A percentile compares a stretch with the other conserved stretches of the same genome.
These are phyloP conservation scores for Populus hybrid DNA, from an alignment of 441 rosid species.

Conservation along the genomic window DNA sequence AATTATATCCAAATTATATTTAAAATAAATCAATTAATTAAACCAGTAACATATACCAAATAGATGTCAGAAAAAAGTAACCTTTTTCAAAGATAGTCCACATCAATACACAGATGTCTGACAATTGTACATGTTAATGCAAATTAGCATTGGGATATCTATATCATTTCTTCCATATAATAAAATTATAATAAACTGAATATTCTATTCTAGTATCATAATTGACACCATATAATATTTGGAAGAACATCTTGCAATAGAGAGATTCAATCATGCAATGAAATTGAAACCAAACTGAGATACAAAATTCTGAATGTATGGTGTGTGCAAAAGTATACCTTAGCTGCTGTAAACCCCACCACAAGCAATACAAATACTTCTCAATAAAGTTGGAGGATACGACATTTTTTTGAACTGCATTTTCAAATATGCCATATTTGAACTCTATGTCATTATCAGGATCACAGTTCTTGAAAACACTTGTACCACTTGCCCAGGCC, in stretches of 20 bases:
- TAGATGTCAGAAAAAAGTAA: too few species aligned
- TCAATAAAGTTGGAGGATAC: slow-evolving; percentile 53
- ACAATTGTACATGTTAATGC: not conserved
- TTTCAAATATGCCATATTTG: slow-evolving; percentile 68
- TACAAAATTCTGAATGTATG: slow-evolving; percentile 8
- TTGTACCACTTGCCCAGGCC: slow-evolving; percentile 57
- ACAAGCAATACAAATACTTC: slow-evolving; percentile 87
- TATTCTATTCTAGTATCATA: not conserved
- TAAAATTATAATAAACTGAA: not conserved
- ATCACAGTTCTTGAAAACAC: slow-evolving; percentile 61
- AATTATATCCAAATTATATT: too few species aligned
- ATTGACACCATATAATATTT: not conserved
- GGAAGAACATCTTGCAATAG: not conserved
- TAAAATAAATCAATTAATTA: too few species aligned
- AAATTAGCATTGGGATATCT: not conserved
- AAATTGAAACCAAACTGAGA: not conserved
- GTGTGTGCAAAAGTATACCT: slow-evolving; percentile 44
- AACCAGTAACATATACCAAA: too few species aligned
- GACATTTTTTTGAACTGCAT: slow-evolving; percentile 61
- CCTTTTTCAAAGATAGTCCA: not conserved
- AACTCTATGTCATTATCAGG: slow-evolving; percentile 41
- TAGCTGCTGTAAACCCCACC: slow-evolving; percentile 97
- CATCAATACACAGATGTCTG: not conserved
- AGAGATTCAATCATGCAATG: not conserved
- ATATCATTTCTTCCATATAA: not conserved